Conservation (phyloP, 2,329 filamentous ascomycete species). For the Hirsutella minnesotensis region DNA sequence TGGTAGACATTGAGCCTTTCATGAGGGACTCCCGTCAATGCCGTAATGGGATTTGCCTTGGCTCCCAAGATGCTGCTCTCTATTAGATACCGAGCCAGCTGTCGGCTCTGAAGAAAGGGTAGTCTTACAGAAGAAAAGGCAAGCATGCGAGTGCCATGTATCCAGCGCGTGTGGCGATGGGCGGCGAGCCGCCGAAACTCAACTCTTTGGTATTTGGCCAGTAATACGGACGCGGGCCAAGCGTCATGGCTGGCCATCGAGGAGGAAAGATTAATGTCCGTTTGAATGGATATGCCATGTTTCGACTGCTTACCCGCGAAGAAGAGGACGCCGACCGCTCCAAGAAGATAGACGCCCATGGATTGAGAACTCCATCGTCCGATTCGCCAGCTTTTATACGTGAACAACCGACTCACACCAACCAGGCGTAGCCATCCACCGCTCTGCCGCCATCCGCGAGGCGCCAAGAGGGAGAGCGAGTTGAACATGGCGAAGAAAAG, state of each 20-base stretch:
- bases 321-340: conserved; percentile 27
- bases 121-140: conserved; percentile 32
- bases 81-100: too few relatives aligned
- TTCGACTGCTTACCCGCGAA: conserved; percentile 16
- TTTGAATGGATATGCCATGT: too few relatives aligned
- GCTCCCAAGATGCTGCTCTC: conserved; percentile 28
- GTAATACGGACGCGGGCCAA: conserved; percentile 41
- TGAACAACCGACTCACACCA: conserved; percentile 13
- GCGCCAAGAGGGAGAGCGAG: conserved; percentile 17
- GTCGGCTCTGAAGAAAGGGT: too few relatives aligned
- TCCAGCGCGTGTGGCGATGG: conserved; percentile 38
- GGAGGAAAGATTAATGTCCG: too few relatives aligned
- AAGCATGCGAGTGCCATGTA: conserved; percentile 39
- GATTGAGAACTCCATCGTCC: conserved; percentile 29
- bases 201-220: conserved; percentile 30
- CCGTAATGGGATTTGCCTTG: conserved; percentile 45
- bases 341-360: conserved; percentile 29
- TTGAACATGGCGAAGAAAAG: conserved; percentile 31
- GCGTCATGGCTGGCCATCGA: conserved; percentile 25
- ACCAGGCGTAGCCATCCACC: conserved; percentile 21
- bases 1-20: conserved; percentile 47
- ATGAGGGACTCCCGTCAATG: conserved; percentile 41
- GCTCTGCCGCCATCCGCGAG: conserved; percentile 14
- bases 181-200: conserved; percentile 37
- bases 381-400: conserved; percentile 12